Base-by-base conservation (phyloP, 2,329 filamentous ascomycete species). In the Orbilia javanica region DNA sequence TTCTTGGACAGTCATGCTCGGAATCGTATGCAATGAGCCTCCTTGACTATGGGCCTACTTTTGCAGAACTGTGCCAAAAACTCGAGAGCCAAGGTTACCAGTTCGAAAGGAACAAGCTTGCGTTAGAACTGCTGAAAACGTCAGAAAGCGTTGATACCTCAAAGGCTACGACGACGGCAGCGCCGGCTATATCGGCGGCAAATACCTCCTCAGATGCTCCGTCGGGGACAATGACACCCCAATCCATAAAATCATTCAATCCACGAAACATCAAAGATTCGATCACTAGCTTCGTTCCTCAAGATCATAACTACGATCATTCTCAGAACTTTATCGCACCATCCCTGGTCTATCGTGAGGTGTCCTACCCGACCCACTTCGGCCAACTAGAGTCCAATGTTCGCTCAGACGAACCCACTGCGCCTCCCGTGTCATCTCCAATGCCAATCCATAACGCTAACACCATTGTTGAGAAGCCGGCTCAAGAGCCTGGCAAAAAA, bases 191-290 rank as follows among this genome's bases (percentile, higher is more conserved):
- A 60, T 71, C 73, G 27, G 73, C 73, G n/a, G 66, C 60, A 15
- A 42, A 22, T 29, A 50, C 57, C 3, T 29, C 36, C 5, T 5
- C 46, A n/a, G 55, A 66, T 4, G 10, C n/a, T 11, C 34, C 57
- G 18, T 6, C 22, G n/a, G 27, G 62, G 39, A n/a, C 27, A 13
- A n/a, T 67, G 15, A 60, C 65, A 50, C 60, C 66, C 11, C 73
- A 71, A 53, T 68, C 73, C 10, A 39, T 77, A 46, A 70, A 69
- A 65, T 77, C 73, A n/a, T 77, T 71, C 29, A 71, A 77, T 66
- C 73, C 66, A 15, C 36, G 66, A 25, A 77, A 77, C 25, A 71
- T 77, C 29, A 77, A 77, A 63, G 73, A 77, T 27, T 77, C 65
- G 3, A 71, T 77, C 10, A 66, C 73, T 10, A 67, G n/a, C 27